Evolutionary conservation across 495 filamentous ascomycete species (phyloP).

Genomic region (Daldinia grandis): DNA sequence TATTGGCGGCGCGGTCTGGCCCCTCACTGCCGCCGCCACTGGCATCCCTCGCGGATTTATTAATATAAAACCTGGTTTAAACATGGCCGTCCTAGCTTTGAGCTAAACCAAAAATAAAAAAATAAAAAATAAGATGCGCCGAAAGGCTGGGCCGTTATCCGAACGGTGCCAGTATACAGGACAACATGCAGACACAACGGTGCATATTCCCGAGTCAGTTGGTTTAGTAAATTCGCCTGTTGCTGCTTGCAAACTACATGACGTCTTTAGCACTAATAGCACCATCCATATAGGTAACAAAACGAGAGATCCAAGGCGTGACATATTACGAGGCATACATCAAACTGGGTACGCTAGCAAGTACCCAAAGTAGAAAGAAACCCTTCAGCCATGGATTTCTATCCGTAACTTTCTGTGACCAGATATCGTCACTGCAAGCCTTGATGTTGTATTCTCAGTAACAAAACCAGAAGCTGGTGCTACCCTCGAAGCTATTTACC

Average conservation of each 20-base stretch:
- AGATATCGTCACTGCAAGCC: conserved; percentile 30
- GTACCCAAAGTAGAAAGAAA: conserved; percentile 2
- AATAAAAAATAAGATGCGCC: background rate
- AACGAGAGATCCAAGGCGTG: conserved; percentile 6
- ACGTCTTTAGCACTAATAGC: conserved; percentile 19
- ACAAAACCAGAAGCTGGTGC: conserved; percentile 10
- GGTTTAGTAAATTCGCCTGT: background rate
- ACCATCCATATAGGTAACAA: conserved; percentile 17
- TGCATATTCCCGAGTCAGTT: conserved; percentile 10
- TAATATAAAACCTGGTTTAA: conserved; percentile 27
- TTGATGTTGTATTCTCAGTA: conserved; percentile 21
- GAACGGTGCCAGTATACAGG: background rate
- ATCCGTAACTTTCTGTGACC: conserved; percentile 15
- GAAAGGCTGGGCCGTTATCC: background rate
- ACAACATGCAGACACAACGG: background rate
- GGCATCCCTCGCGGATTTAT: conserved; percentile 12
- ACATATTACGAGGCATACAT: conserved; percentile 11
- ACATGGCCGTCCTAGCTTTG: background rate
- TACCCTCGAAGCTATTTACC: conserved; percentile 20
- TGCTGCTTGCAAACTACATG: conserved; percentile 24
- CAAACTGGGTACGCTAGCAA: background rate
- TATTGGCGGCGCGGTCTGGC: conserved; percentile 10
- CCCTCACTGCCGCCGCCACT: background rate
- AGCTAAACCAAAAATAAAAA: background rate
- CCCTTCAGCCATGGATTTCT: background rate